Conservation (phyloP, 495 filamentous ascomycete genomes). For the Aspergillus steynii region DNA sequence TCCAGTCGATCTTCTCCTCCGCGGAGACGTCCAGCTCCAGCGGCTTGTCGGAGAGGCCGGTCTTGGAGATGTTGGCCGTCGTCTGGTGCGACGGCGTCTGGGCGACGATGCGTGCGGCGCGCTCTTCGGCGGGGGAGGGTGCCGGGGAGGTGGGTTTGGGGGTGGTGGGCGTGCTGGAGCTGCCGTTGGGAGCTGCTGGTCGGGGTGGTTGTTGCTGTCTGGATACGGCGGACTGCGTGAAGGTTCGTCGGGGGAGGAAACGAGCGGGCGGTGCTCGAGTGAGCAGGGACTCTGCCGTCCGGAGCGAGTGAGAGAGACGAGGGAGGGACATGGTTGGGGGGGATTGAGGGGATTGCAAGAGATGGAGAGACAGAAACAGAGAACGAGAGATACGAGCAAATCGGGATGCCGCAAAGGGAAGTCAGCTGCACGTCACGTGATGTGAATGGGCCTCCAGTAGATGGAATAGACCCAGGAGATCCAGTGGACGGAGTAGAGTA, state of each 20-base stretch:
- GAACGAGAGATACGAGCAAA: not conserved
- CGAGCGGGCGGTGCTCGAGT: not conserved
- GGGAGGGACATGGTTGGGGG: slow-evolving; percentile 10
- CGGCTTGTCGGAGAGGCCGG: slow-evolving; percentile 54
- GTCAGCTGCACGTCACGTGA: not conserved
- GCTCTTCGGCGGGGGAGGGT: slow-evolving; percentile 20
- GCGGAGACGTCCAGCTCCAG: slow-evolving; percentile 42
- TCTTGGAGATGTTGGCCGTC: slow-evolving; percentile 51
- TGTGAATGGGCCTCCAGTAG: not conserved
- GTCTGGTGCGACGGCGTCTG: slow-evolving; percentile 37
- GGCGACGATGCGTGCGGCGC: slow-evolving; percentile 27
- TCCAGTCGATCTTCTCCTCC: slow-evolving; percentile 78
- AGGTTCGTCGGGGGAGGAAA: slow-evolving; percentile 21
- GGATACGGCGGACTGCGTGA: slow-evolving; percentile 20
- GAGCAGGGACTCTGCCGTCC: slow-evolving; percentile 14
- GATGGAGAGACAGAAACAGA: not conserved
- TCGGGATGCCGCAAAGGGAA: not conserved
- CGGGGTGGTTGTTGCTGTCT: slow-evolving; percentile 19
- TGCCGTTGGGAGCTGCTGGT: slow-evolving; percentile 8
- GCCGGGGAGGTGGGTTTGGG: slow-evolving; percentile 13
- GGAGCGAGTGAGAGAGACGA: slow-evolving; percentile 12
- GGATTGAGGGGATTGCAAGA: not conserved
- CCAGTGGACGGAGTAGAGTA: not conserved
- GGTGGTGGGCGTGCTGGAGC: slow-evolving; percentile 1
- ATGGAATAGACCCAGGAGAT: not conserved